These are phyloP conservation scores for Piper betle DNA, from an alignment of 164 flowering plant genomes.

Conservation along the genomic window DNA sequence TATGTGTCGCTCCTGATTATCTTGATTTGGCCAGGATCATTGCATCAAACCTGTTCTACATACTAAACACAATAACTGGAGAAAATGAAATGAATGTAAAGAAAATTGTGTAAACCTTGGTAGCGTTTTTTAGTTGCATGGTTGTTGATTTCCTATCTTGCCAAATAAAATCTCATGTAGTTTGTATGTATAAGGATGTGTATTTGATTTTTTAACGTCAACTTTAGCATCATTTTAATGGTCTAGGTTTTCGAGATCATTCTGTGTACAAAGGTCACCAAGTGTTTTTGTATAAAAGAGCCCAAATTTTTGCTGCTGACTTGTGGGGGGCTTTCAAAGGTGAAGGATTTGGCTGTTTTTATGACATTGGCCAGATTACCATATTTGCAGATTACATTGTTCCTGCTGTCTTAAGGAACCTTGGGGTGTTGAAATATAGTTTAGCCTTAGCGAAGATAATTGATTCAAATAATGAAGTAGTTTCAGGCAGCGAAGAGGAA, in stretches of 20 bases:
- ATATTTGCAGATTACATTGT: conserved; percentile 94
- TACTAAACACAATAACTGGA: too few species aligned
- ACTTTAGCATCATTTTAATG: conserved; percentile 1
- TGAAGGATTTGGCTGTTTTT: conserved; percentile 68
- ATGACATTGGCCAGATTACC: conserved; percentile 62
- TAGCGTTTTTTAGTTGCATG: too few species aligned
- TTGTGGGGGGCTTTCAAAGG: conserved; percentile 95
- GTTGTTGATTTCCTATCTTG: too few species aligned
- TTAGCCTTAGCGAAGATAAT: conserved; percentile 39
- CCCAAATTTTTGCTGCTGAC: conserved; percentile 97
- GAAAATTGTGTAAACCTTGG: too few species aligned
- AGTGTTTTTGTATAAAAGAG: conserved; percentile 86
- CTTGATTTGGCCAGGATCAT: too few species aligned
- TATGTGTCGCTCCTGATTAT: too few species aligned
- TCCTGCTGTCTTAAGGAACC: conserved; percentile 76
- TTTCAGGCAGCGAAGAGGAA: conserved; percentile 86
- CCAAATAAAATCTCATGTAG: too few species aligned
- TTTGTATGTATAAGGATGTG: not conserved
- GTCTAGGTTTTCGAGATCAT: conserved; percentile 84
- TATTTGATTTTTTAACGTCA: not conserved
- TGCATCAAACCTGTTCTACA: too few species aligned
- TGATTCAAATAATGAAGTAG: conserved; percentile 43
- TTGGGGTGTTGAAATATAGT: conserved; percentile 79
- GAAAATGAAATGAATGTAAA: too few species aligned
- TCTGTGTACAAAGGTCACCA: conserved; percentile 91